These are phyloP conservation scores for Prunus dulcis DNA, from an alignment of 306 rosid genomes.

Conservation along the genomic window DNA sequence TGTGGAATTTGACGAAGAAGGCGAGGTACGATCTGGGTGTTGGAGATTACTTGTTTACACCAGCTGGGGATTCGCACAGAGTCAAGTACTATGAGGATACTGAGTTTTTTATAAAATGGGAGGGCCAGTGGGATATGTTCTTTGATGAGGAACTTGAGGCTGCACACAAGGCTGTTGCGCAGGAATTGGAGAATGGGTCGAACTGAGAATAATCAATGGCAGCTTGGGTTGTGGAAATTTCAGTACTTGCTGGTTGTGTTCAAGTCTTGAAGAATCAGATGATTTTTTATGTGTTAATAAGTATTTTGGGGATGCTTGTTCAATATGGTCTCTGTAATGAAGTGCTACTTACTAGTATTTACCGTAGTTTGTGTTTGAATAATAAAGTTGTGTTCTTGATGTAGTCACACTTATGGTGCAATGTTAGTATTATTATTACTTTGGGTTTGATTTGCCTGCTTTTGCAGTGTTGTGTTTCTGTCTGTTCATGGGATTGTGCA, in stretches of 20 bases:
- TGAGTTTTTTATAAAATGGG: conserved; percentile 89
- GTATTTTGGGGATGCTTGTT: background rate
- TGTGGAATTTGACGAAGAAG: conserved; percentile 73
- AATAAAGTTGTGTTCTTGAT: conserved; percentile 1
- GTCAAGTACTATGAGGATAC: conserved; percentile 76
- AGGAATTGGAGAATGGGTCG: background rate
- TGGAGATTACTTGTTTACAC: conserved; percentile 81
- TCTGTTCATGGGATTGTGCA: background rate
- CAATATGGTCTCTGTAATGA: no score
- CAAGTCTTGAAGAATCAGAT: background rate
- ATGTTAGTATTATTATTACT: no score
- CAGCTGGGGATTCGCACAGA: conserved; percentile 72
- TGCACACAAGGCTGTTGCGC: conserved; percentile 44
- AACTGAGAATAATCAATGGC: background rate
- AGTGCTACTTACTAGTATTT: background rate
- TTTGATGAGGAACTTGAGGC: conserved; percentile 72
- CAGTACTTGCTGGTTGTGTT: background rate
- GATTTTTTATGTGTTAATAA: background rate
- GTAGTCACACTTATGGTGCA: background rate
- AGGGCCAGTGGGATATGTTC: conserved; percentile 90
- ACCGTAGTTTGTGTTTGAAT: background rate
- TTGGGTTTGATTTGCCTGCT: background rate
- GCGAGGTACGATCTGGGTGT: conserved; percentile 61
- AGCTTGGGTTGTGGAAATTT: background rate
- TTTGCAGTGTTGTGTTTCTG: background rate